A percentile compares a stretch with the other conserved stretches of the same genome.
phyloP scores from a whole-genome alignment of 1,139 yeast genomes.

The Blastobotrys illinoisensis region DNA sequence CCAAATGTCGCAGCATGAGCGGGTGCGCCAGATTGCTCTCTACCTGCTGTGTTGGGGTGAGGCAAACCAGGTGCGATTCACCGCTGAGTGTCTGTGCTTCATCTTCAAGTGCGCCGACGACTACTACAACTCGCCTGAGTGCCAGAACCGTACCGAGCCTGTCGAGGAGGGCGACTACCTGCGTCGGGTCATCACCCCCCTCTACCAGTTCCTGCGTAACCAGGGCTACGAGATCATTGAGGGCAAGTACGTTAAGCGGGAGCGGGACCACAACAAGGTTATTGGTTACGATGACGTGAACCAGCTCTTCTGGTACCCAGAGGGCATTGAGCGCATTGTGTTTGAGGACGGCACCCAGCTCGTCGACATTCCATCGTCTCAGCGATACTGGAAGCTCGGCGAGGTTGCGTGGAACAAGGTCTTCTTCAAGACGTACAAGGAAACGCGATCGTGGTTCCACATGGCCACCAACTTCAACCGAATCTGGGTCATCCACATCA shows the following conservation, averaged over 20 bases:
- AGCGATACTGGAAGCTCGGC: slow-evolving; percentile 83
- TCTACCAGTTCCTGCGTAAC: slow-evolving; percentile 84
- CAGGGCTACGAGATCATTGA: slow-evolving; percentile 94
- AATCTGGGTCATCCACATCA: slow-evolving; percentile 91
- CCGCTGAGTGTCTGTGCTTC: slow-evolving; percentile 89
- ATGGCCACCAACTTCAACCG: slow-evolving; percentile 92
- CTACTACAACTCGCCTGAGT: slow-evolving; percentile 78
- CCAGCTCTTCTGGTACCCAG: slow-evolving; percentile 99
- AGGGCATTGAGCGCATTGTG: slow-evolving; percentile 90
- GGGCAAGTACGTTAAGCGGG: slow-evolving; percentile 95
- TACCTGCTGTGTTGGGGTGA: slow-evolving; percentile 97
- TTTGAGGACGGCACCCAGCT: slow-evolving; percentile 88
- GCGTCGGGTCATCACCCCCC: slow-evolving; percentile 86
- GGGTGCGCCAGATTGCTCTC: slow-evolving; percentile 85
- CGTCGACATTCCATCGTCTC: slow-evolving; percentile 84
- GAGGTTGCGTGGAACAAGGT: slow-evolving; percentile 91
- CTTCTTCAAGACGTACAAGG: slow-evolving; percentile 93
- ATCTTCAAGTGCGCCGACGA: slow-evolving; percentile 91
- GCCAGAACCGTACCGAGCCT: slow-evolving; percentile 73
- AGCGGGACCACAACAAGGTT: slow-evolving; percentile 88
- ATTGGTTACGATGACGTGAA: slow-evolving; percentile 98
- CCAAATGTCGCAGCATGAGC: slow-evolving; percentile 61
- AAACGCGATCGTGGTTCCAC: slow-evolving; percentile 98
- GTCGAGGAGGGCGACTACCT: slow-evolving; percentile 93
- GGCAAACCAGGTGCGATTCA: slow-evolving; percentile 93